Evolutionary conservation across 1,284 basidiomycete species (phyloP).

Genomic region (Taiwanofungus camphoratus): DNA sequence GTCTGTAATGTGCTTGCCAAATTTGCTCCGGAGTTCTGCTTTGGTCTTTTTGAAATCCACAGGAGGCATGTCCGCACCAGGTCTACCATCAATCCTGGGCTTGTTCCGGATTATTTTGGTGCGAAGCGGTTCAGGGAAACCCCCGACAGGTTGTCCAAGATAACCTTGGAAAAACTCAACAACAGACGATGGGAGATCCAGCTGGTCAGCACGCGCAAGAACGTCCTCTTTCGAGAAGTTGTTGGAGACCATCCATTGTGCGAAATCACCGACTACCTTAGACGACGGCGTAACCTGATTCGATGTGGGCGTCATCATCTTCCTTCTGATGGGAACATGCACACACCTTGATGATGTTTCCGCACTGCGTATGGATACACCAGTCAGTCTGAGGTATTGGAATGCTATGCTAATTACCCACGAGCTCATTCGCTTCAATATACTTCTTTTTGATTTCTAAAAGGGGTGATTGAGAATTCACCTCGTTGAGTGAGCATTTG

Average conservation of each 20-base stretch:
- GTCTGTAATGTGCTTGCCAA: conserved; percentile 91
- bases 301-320: conserved; percentile 2
- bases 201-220: conserved; percentile 76
- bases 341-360: conserved; percentile 90
- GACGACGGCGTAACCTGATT: conserved; percentile 93
- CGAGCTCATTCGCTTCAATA: conserved; percentile 91
- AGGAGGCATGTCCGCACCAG: conserved; percentile 83
- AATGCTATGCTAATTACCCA: conserved; percentile 33
- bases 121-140: conserved; percentile 97
- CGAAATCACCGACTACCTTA: conserved; percentile 99
- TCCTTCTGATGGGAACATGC: too few species aligned
- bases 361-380: conserved; percentile 55
- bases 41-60: conserved; percentile 97
- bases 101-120: conserved; percentile 91
- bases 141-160: conserved; percentile 94
- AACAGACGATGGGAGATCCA: conserved; percentile 97
- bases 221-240: conserved; percentile 85
- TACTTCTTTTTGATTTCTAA: conserved; percentile 98
- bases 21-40: conserved; percentile 87
- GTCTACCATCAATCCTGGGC: conserved; percentile 89
- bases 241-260: conserved; percentile 99
- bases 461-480: conserved; percentile 13
- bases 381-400: not conserved
- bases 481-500: conserved; percentile 2
- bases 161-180: conserved; percentile 98